phyloP scores from a whole-genome alignment of 169 alveolate species.

The Eimeria zaria region DNA sequence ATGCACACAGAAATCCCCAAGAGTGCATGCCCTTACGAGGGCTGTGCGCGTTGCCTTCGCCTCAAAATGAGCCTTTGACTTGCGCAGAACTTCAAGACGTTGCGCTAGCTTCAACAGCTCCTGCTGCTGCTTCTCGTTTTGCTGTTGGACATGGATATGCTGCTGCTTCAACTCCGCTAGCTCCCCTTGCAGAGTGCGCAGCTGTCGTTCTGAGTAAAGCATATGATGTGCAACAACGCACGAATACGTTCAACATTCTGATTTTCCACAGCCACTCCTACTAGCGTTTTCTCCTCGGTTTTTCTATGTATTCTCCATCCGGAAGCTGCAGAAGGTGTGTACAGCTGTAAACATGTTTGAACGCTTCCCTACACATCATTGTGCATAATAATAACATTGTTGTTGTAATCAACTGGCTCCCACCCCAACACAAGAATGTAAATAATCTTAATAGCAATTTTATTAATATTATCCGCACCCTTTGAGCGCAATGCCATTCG shows the following conservation, averaged over 20 bases:
- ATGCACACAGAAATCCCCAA: neutral
- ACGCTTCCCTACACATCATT: neutral
- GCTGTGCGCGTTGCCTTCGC: conserved; percentile 43
- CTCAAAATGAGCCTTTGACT: conserved; percentile 52
- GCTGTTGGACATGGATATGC: conserved; percentile 30
- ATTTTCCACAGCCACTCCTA: neutral
- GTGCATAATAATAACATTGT: too few relatives aligned
- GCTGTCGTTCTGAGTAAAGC: conserved; percentile 10
- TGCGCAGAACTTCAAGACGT: conserved; percentile 56
- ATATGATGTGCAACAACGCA: neutral
- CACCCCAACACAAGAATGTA: too few relatives aligned
- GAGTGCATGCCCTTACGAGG: conserved; percentile 3
- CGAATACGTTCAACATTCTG: neutral
- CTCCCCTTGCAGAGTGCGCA: conserved; percentile 36
- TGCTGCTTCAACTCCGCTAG: conserved; percentile 26
- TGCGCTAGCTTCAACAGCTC: conserved; percentile 66
- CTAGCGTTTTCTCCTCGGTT: neutral
- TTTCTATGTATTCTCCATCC: neutral
- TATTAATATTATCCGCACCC: neutral
- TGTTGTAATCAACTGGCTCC: too few relatives aligned
- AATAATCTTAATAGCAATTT: too few relatives aligned
- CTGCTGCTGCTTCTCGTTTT: conserved; percentile 50
- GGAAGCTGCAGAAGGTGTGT: neutral
- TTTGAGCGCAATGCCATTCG: conserved; percentile 31
- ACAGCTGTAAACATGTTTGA: neutral